These are phyloP conservation scores for Carallia pectinifolia DNA, from an alignment of 345 rosid species.

Conservation along the genomic window DNA sequence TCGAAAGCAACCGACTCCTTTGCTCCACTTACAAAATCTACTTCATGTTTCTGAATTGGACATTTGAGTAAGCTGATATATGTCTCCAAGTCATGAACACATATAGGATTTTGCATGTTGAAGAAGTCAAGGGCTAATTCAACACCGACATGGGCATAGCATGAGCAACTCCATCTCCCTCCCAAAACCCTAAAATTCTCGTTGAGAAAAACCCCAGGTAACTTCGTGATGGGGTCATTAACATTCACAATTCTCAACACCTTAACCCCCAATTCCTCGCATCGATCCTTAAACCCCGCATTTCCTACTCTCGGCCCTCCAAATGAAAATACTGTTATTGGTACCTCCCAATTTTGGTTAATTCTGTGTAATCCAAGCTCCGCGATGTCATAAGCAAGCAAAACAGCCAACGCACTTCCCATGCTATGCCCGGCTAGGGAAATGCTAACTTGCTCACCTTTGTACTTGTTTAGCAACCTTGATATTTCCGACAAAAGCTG, in stretches of 20 bases:
- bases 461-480: constrained; percentile 47
- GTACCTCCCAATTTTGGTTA: constrained; percentile 19
- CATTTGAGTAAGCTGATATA: constrained; percentile 52
- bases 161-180: constrained; percentile 72
- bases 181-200: constrained; percentile 72
- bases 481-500: constrained; percentile 82
- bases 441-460: constrained; percentile 67
- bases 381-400: constrained; percentile 75
- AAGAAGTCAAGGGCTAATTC: constrained; percentile 68
- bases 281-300: constrained; percentile 59
- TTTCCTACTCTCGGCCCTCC: constrained; percentile 97
- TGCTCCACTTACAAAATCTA: not conserved
- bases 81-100: constrained; percentile 73
- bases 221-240: constrained; percentile 79
- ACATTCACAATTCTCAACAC: constrained; percentile 67
- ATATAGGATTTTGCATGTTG: constrained; percentile 64
- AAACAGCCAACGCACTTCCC: constrained; percentile 87
- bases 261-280: constrained; percentile 78
- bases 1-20: constrained; percentile 5
- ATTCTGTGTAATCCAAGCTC: constrained; percentile 58
- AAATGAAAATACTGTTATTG: constrained; percentile 70
- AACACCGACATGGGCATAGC: constrained; percentile 82
- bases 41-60: constrained; percentile 12
- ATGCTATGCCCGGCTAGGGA: constrained; percentile 83
- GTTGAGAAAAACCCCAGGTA: constrained; percentile 78